Percentiles rank a stretch among this genome's conserved stretches.
These are phyloP conservation scores for Lactuca saligna DNA, from an alignment of 129 eudicot genomes.

Conservation along the genomic window DNA sequence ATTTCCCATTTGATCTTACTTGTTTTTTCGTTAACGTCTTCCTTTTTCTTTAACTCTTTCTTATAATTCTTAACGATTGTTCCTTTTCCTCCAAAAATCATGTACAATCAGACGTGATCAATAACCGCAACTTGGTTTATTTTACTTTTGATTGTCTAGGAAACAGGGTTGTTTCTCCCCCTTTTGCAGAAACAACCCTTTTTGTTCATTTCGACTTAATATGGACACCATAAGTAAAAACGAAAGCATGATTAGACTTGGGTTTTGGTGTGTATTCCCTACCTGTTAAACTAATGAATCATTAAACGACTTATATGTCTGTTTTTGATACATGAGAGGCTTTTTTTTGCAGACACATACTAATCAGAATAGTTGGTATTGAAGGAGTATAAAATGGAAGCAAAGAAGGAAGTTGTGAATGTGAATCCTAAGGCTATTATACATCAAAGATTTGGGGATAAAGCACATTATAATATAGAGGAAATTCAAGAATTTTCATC, in stretches of 20 bases:
- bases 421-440: constrained; percentile 78
- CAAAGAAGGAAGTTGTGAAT: constrained; percentile 56
- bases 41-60: neutral
- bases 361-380: constrained; percentile 5
- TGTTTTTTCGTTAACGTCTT: neutral
- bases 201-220: neutral
- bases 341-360: constrained; percentile 20
- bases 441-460: constrained; percentile 64
- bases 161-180: neutral
- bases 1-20: neutral
- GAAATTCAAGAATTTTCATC: constrained; percentile 51
- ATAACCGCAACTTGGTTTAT: neutral
- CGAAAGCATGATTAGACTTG: neutral
- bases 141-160: neutral
- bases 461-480: constrained; percentile 63
- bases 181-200: neutral
- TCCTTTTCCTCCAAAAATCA: neutral
- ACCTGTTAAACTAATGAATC: no score
- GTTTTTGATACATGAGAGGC: constrained; percentile 6
- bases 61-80: neutral
- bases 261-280: no score
- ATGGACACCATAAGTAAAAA: neutral
- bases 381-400: constrained; percentile 38
- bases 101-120: neutral
- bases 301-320: constrained; percentile 1